A percentile compares a stretch with the other conserved stretches of the same genome.
These are phyloP conservation scores for Dalbergia oliveri DNA, from an alignment of 306 rosid species.

Conservation along the genomic window DNA sequence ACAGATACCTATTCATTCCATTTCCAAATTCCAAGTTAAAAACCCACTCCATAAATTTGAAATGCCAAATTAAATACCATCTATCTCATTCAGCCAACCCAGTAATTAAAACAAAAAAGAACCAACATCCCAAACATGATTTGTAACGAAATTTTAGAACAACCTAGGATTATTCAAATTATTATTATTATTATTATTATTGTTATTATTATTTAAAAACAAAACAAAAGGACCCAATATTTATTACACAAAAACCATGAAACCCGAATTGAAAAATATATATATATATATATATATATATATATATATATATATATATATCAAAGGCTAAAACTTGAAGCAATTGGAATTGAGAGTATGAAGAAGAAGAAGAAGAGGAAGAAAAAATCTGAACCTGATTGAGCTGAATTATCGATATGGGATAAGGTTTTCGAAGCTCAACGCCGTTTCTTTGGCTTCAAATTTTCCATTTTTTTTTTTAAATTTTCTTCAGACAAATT, in stretches of 20 bases:
- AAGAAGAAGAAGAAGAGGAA: not conserved
- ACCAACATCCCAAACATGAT: conserved; percentile 34
- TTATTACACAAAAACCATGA: conserved; percentile 11
- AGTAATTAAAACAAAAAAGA: conserved; percentile 1
- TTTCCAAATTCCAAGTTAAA: conserved; percentile 34
- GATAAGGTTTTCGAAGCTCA: conserved; percentile 37
- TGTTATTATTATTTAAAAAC: not conserved
- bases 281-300: too few relatives aligned
- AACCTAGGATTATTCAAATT: conserved; percentile 31
- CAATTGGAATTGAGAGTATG: conserved; percentile 6
- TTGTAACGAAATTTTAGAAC: conserved; percentile 25
- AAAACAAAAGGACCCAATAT: not conserved
- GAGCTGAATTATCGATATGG: conserved; percentile 20
- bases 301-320: too few relatives aligned
- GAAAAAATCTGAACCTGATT: conserved; percentile 42
- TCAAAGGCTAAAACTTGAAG: not conserved
- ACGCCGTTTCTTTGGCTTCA: conserved; percentile 17
- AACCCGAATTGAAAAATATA: conserved; percentile 25
- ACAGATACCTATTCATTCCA: conserved; percentile 27
- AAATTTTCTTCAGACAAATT: not conserved
- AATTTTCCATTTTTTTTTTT: conserved; percentile 37
- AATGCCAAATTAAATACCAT: not conserved
- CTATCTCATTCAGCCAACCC: conserved; percentile 20
- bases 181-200: not conserved
- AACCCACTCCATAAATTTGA: conserved; percentile 32